These are phyloP conservation scores for Fusarium zealandicum DNA, from an alignment of 2,329 filamentous ascomycete species.

Conservation along the genomic window DNA sequence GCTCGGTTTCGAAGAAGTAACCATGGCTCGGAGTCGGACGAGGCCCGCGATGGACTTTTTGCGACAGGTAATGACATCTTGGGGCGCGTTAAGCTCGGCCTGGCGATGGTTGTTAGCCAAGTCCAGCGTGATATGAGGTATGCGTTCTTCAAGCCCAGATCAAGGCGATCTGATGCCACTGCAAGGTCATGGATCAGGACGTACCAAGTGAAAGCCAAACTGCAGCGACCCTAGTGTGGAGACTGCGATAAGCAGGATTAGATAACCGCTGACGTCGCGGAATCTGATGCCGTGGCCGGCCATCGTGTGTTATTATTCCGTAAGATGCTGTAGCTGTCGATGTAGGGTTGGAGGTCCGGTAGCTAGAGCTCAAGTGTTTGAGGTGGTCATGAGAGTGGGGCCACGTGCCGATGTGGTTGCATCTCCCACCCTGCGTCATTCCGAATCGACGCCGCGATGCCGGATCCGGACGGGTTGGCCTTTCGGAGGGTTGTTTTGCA, in stretches of 20 bases:
- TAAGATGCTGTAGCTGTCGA: constrained; percentile 8
- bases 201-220: constrained; percentile 92
- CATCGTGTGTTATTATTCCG: constrained; percentile 36
- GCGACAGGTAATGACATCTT: constrained; percentile 90
- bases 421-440: constrained; percentile 9
- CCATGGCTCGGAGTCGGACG: constrained; percentile 39
- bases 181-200: constrained; percentile 20
- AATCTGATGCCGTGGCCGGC: constrained; percentile 42
- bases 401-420: constrained; percentile 28
- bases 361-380: not conserved
- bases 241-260: constrained; percentile 77
- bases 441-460: not conserved
- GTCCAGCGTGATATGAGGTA: not conserved
- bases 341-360: constrained; percentile 4
- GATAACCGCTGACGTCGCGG: constrained; percentile 72
- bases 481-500: too few relatives aligned
- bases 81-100: constrained; percentile 94
- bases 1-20: constrained; percentile 38
- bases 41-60: constrained; percentile 54
- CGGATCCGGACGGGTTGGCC: too few relatives aligned
- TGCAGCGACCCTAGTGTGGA: constrained; percentile 88
- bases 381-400: constrained; percentile 28
- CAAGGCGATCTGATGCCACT: too few relatives aligned
- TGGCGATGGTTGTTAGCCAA: constrained; percentile 23
- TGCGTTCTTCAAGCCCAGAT: not conserved